These are phyloP conservation scores for Phialophora tarda DNA, from an alignment of 2,329 filamentous ascomycete species.

Conservation along the genomic window DNA sequence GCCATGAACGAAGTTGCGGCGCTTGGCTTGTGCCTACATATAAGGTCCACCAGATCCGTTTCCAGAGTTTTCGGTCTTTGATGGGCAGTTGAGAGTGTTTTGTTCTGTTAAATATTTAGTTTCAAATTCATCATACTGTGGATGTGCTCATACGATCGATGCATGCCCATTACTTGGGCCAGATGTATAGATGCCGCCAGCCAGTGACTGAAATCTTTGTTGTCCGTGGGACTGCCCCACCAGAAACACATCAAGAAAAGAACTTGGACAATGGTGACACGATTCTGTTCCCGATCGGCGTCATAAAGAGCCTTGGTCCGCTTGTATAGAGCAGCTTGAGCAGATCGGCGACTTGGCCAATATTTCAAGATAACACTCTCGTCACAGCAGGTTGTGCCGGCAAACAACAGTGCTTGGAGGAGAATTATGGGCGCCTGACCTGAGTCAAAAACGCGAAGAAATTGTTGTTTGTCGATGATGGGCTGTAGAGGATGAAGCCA, in stretches of 20 bases:
- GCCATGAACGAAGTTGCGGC: slow-evolving; percentile 7
- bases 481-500: slow-evolving; percentile 95
- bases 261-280: slow-evolving; percentile 32
- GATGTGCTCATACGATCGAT: slow-evolving; percentile 66
- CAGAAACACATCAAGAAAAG: slow-evolving; percentile 39
- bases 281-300: slow-evolving; percentile 35
- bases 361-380: slow-evolving; percentile 66
- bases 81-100: slow-evolving; percentile 18
- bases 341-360: slow-evolving; percentile 65
- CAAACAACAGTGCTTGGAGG: slow-evolving; percentile 86
- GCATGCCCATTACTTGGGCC: slow-evolving; percentile 95
- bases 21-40: slow-evolving; percentile 19
- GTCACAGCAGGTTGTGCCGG: slow-evolving; percentile 91
- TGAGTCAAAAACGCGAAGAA: slow-evolving; percentile 90
- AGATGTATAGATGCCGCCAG: slow-evolving; percentile 74
- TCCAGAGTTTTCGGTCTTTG: slow-evolving; percentile 32
- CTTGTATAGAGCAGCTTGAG: slow-evolving; percentile 74
- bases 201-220: slow-evolving; percentile 31
- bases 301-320: slow-evolving; percentile 38
- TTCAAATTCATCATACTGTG: slow-evolving; percentile 15
- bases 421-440: slow-evolving; percentile 86
- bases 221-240: slow-evolving; percentile 39
- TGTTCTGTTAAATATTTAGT: slow-evolving; percentile 34
- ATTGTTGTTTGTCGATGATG: slow-evolving; percentile 87
- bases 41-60: slow-evolving; percentile 38